Conservation (phyloP, 495 filamentous ascomycete genomes). For the Talaromyces nanjingensis region DNA sequence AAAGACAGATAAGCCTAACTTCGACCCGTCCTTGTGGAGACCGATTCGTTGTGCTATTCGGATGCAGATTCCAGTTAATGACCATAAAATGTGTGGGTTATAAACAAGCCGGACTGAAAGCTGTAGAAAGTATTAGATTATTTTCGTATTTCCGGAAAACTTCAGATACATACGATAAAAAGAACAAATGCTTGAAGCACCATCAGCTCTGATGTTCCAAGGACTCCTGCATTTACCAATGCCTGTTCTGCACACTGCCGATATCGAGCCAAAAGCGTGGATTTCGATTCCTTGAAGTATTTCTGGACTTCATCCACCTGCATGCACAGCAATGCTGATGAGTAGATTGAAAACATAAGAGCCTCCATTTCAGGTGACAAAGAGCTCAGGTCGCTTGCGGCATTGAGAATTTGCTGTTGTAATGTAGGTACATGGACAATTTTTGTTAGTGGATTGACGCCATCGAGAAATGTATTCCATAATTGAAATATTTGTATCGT, state of each 20-base stretch:
- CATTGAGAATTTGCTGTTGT: conserved; percentile 34
- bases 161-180: conserved; percentile 26
- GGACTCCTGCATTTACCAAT: conserved; percentile 37
- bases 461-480: conserved; percentile 63
- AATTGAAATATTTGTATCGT: conserved; percentile 63
- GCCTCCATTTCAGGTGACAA: conserved; percentile 32
- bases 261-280: conserved; percentile 31
- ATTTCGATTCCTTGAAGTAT: conserved; percentile 35
- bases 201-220: conserved; percentile 35
- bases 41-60: conserved; percentile 39
- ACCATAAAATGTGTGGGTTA: conserved; percentile 37
- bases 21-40: conserved; percentile 36
- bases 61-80: conserved; percentile 32
- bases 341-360: conserved; percentile 46
- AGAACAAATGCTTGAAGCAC: conserved; percentile 41
- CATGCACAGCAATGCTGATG: conserved; percentile 33
- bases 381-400: conserved; percentile 23
- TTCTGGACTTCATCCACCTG: conserved; percentile 27
- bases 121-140: conserved; percentile 9
- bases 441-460: conserved; percentile 63
- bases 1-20: conserved; percentile 29
- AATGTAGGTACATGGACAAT: conserved; percentile 62
- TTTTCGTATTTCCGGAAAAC: neutral
- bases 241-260: conserved; percentile 36
- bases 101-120: conserved; percentile 24